Percentiles rank a stretch among this genome's conserved stretches.
These are phyloP conservation scores for Casuarina glauca DNA, from an alignment of 306 rosid species.

Conservation along the genomic window DNA sequence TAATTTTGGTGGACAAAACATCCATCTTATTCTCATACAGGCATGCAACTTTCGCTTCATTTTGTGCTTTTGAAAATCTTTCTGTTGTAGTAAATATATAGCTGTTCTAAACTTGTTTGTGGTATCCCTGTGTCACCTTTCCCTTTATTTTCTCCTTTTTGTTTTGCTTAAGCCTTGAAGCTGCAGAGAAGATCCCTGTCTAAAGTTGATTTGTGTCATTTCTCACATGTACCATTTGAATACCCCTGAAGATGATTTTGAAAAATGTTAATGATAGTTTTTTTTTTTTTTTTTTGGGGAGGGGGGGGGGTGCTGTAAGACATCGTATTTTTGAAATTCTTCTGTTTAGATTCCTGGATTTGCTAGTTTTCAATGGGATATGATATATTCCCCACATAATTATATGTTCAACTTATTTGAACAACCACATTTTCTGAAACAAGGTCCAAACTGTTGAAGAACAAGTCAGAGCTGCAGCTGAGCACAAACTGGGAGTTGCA, in stretches of 20 bases:
- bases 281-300: not conserved
- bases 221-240: not conserved
- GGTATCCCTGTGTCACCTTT: not conserved
- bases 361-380: not conserved
- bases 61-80: not conserved
- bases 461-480: constrained; percentile 99
- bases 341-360: not conserved
- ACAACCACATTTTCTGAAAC: constrained; percentile 15
- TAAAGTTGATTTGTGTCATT: not conserved
- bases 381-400: not conserved
- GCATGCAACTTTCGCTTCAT: not conserved
- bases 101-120: not conserved
- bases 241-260: not conserved
- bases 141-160: not conserved
- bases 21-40: not conserved
- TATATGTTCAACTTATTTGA: constrained; percentile 24
- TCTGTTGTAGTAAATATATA: not conserved
- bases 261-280: not conserved
- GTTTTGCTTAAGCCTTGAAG: not conserved
- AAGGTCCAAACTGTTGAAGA: constrained; percentile 99
- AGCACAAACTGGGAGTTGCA: constrained; percentile 99
- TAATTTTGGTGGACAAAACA: not conserved
- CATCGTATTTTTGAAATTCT: not conserved
- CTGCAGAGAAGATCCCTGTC: not conserved
- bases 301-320: not conserved